phyloP scores from a whole-genome alignment of 2,329 filamentous ascomycete species.

The Colletotrichum sp. region DNA sequence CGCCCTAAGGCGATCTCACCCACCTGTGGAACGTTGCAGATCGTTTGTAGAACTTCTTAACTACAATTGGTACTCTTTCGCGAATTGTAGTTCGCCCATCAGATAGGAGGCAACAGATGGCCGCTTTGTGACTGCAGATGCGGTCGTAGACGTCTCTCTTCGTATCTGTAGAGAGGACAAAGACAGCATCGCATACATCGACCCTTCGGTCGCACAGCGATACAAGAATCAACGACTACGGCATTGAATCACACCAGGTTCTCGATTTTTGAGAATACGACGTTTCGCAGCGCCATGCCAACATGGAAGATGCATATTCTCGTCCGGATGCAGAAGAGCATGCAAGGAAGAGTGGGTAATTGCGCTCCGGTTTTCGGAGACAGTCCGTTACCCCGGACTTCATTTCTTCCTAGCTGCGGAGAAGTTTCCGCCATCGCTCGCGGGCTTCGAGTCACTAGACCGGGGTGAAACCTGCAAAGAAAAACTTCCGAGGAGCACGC shows the following conservation, averaged over 20 bases:
- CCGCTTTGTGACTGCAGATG: background rate
- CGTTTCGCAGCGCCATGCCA: background rate
- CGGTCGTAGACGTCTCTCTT: fast-evolving
- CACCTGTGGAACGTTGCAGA: background rate
- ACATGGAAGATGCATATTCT: background rate
- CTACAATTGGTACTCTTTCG: background rate
- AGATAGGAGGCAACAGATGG: background rate
- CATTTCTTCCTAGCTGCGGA: background rate
- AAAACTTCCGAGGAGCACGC: background rate
- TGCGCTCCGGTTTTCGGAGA: conserved; percentile 9
- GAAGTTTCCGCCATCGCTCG: background rate
- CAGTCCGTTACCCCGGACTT: background rate
- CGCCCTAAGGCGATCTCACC: background rate
- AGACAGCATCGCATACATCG: background rate
- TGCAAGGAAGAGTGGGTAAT: background rate
- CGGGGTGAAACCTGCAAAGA: background rate
- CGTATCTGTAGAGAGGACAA: background rate
- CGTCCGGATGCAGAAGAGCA: background rate
- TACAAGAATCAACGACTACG: background rate
- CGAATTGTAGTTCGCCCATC: background rate
- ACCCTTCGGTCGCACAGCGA: background rate
- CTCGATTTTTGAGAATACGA: background rate
- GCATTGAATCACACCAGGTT: background rate
- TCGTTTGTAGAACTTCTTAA: background rate
- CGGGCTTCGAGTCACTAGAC: background rate